Evolutionary conservation across 2,329 filamentous ascomycete genomes (phyloP).

Genomic region (Leptographium flavum): DNA sequence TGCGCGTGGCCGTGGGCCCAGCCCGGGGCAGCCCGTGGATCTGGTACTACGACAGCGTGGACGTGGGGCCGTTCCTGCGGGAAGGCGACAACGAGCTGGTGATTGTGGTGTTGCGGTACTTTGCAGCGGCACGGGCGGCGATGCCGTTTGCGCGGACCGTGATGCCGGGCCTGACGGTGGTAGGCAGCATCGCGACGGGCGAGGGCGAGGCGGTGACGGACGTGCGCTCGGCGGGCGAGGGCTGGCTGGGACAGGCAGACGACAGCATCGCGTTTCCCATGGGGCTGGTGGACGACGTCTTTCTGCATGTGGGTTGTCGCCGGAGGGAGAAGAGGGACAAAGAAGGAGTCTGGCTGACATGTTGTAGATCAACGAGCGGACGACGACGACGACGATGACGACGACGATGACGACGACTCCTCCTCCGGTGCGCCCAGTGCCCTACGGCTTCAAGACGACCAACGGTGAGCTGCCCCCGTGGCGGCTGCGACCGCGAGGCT

Average conservation of each 20-base stretch:
- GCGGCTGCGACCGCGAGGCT: constrained; percentile 21
- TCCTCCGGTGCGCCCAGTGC: constrained; percentile 11
- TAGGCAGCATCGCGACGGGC: constrained; percentile 9
- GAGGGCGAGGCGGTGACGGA: background rate
- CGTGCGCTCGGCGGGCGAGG: constrained; percentile 4
- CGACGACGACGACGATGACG: background rate
- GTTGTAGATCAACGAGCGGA: constrained; percentile 14
- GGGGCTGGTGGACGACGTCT: constrained; percentile 21
- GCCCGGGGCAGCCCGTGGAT: constrained; percentile 19
- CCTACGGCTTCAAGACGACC: constrained; percentile 18
- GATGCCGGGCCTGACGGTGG: constrained; percentile 16
- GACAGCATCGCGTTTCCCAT: constrained; percentile 15
- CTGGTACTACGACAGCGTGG: constrained; percentile 20
- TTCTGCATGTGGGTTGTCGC: constrained; percentile 25
- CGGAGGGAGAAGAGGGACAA: too few relatives aligned
- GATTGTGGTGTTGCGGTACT: constrained; percentile 18
- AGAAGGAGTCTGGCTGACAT: too few relatives aligned
- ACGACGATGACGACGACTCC: too few relatives aligned
- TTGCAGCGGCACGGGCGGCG: constrained; percentile 12
- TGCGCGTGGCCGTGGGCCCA: constrained; percentile 21
- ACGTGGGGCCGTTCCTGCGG: constrained; percentile 15
- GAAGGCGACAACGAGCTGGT: constrained; percentile 14
- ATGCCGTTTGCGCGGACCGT: constrained; percentile 18
- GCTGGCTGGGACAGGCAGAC: constrained; percentile 15
- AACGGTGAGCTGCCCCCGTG: constrained; percentile 26